Evolutionary conservation across 2,329 filamentous ascomycete species (phyloP), one percentile per base, ranked within the genome.

Genomic region (Cucurbitaria berberidis): DNA sequence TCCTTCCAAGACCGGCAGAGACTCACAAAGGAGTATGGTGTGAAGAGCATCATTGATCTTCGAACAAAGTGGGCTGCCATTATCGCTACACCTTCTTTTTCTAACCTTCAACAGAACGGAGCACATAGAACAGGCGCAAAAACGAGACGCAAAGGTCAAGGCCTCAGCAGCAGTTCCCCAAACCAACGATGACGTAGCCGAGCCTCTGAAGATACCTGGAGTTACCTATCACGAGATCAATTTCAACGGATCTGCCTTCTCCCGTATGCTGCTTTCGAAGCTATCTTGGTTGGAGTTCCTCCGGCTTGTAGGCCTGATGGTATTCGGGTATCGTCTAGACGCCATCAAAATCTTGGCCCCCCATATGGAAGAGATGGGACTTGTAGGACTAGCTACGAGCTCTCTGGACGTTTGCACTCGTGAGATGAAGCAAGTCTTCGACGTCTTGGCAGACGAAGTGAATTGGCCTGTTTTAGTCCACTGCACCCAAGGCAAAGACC

Each of bases 401-500:
- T 90, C 87, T 0, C 74, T 96, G 3, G 85, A 89, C 60, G 81
- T 86, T 48, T 91, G 87, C 46, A 84, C 82, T 0, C 71, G 76
- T 1, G 88, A 90, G 67, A 82, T 91, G 16, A 80, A 79, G 44
- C 44, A 80, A 64, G 76, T 82, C 24, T 82, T 87, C 32, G 74
- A 77, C 7, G 72, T 83, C 6, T 73, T 85, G 21, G 75, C 80
- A 9, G 70, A 80, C 1, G 70, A 78, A 2, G 62, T 72, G 0
- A 80, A 80, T 15, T 85, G 86, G 58, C 91, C 91, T 0, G 74
- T 87, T 1, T 70, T 96, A 7, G 77, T 95, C 2, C 91, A 96
- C 74, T 96, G 92, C 74, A 95, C 91, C 0, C 91, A 96, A 67
- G 92, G 92, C 52, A 96, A 96, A 71, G 92, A 96, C 68, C 84